Conservation (phyloP, 768 basidiomycete species). For the Boletus pseudopeckii region DNA sequence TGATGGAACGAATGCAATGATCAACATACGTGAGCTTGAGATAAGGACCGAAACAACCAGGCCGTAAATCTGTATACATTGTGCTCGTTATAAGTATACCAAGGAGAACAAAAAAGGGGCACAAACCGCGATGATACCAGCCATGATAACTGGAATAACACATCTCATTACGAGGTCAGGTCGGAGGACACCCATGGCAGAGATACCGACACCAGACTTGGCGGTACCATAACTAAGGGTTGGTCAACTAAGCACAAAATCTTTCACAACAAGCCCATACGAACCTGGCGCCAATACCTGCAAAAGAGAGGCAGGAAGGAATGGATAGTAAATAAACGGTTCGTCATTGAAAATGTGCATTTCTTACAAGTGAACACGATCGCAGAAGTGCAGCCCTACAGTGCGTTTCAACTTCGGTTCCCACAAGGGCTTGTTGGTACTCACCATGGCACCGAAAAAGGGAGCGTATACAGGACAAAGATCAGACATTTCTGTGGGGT, state of each 20-base stretch:
- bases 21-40: conserved; percentile 71
- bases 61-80: conserved; percentile 74
- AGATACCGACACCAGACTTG: conserved; percentile 97
- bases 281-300: conserved; percentile 86
- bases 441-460: conserved; percentile 95
- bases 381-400: conserved; percentile 90
- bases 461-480: conserved; percentile 94
- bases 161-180: conserved; percentile 99
- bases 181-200: conserved; percentile 95
- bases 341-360: background rate
- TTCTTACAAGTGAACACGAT: conserved; percentile 96
- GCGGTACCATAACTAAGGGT: conserved; percentile 90
- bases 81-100: background rate
- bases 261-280: conserved; percentile 15
- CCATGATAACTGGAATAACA: conserved; percentile 98
- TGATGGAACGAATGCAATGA: background rate
- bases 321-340: background rate
- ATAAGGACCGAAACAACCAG: conserved; percentile 99
- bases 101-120: background rate
- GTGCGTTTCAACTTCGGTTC: conserved; percentile 8
- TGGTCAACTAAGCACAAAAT: background rate
- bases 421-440: conserved; percentile 22
- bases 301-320: background rate
- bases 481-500: conserved; percentile 55
- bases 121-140: conserved; percentile 99